These are phyloP conservation scores for Amanita fuliginea DNA, from an alignment of 768 basidiomycete species.

Conservation along the genomic window DNA sequence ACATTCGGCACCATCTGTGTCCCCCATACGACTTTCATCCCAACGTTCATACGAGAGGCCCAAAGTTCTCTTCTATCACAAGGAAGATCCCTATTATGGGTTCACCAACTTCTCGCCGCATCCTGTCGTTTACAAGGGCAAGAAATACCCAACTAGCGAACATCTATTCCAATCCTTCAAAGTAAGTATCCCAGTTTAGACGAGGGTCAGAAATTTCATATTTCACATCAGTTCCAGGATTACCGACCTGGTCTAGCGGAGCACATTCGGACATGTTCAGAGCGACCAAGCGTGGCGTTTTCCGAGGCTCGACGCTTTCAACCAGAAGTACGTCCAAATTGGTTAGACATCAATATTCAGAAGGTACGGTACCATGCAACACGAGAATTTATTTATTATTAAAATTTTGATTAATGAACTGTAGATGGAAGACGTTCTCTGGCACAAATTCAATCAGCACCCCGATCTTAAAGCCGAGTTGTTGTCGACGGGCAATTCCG, in stretches of 20 bases:
- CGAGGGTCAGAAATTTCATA: neutral
- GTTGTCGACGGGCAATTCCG: conserved; percentile 52
- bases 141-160: conserved; percentile 64
- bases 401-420: conserved; percentile 1
- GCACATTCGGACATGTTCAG: conserved; percentile 54
- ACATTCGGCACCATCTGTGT: conserved; percentile 6
- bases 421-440: conserved; percentile 58
- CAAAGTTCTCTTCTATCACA: conserved; percentile 54
- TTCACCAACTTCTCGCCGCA: conserved; percentile 70
- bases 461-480: conserved; percentile 44
- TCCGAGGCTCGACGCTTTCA: conserved; percentile 58
- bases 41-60: conserved; percentile 17
- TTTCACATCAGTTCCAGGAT: conserved; percentile 40
- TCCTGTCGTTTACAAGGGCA: conserved; percentile 48
- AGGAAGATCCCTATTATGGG: conserved; percentile 51
- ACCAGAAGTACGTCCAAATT: conserved; percentile 50
- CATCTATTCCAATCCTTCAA: conserved; percentile 73
- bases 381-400: neutral
- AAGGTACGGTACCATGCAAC: conserved; percentile 27
- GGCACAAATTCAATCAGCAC: conserved; percentile 67
- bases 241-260: conserved; percentile 55
- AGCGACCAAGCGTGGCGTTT: conserved; percentile 52
- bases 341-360: conserved; percentile 58
- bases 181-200: conserved; percentile 19
- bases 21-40: conserved; percentile 10